Percentiles rank a stretch among this genome's conserved stretches.
Evolutionary conservation across 345 rosid species (phyloP).

Genomic region (Eucalyptus albens): DNA sequence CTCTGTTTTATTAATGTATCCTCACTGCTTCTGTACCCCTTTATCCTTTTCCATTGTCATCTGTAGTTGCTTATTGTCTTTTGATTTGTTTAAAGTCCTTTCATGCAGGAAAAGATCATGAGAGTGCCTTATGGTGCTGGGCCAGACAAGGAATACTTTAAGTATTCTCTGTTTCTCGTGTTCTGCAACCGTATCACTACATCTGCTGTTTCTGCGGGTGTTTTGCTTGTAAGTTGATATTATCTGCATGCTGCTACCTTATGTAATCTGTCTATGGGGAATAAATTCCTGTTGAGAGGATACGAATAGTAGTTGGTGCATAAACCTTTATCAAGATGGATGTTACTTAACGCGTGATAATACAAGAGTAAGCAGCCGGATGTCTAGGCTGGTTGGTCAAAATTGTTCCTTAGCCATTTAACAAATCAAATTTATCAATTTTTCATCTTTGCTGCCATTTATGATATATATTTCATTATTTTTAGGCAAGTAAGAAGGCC

Average conservation of each 20-base stretch:
- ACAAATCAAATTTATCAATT: background rate
- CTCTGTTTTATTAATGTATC: background rate
- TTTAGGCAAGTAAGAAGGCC: conserved; percentile 69
- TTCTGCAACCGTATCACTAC: conserved; percentile 89
- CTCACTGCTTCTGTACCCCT: background rate
- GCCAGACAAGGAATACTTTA: conserved; percentile 64
- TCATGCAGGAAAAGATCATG: conserved; percentile 79
- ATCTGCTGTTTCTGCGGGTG: conserved; percentile 75
- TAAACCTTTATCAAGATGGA: background rate
- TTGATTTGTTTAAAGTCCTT: background rate
- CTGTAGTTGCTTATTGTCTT: background rate
- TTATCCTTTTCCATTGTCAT: background rate
- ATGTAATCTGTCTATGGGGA: background rate
- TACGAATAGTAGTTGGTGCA: background rate
- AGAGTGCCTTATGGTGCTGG: conserved; percentile 84
- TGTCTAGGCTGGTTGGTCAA: background rate
- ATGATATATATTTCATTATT: background rate
- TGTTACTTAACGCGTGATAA: background rate
- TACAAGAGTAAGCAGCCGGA: background rate
- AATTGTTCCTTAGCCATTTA: background rate
- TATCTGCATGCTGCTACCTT: background rate
- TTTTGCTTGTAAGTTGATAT: conserved; percentile 37
- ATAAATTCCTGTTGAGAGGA: background rate
- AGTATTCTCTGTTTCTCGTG: conserved; percentile 79
- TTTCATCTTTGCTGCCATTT: background rate